Base-by-base conservation (phyloP, 768 basidiomycete genomes). In the Clavulina sp. region DNA sequence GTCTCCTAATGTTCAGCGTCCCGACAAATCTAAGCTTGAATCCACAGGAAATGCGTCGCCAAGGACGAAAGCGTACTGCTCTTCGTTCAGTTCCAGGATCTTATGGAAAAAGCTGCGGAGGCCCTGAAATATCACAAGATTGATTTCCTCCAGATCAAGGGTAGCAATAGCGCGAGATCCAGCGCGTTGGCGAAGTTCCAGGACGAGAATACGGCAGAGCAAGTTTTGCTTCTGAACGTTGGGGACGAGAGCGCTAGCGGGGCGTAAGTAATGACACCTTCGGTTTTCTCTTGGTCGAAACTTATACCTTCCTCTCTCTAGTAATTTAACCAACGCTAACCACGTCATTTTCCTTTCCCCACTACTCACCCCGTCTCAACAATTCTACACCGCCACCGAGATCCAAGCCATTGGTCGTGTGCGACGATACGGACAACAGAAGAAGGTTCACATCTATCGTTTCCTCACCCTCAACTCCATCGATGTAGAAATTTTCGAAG, bases 161-260 rank as follows among this genome's bases (percentile, higher is more conserved):
- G 89, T 38, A 74, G 76, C 3, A 81, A 84, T 3, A 72, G 75
- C 48, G 69, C 73, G 57, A 84, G 81, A 69, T 86, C 84, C 64
- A 84, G 84, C 60, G 81, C 77, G 52, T 69, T 96, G 41, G 81
- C 86, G 57, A 75, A 72, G 58, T 96, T 92, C 74, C 92, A 96
- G 65, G 78, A 81, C 51, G 70, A 77, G 41, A 77, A 80, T 60
- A 68, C 73, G 52, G 84, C 84, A 58, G 56, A 59, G 43, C 76
- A 80, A 30, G 88, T 91, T 16, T 70, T 96, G 43, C 70, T 96
- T 50, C 68, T 96, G 55, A 88, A 88, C 58, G 84, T 93, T 56
- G 89, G 85, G 77, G 88, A 93, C 64, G 88, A 92, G 65, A 89
- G 85, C 55, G 85, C 87, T n/a, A 85, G 84, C 54, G 87, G 87